A percentile compares a stretch with the other conserved stretches of the same genome.
Evolutionary conservation across 2,329 filamentous ascomycete species (phyloP).

Genomic region (Ophiocordyceps polyrhachis-furcata): DNA sequence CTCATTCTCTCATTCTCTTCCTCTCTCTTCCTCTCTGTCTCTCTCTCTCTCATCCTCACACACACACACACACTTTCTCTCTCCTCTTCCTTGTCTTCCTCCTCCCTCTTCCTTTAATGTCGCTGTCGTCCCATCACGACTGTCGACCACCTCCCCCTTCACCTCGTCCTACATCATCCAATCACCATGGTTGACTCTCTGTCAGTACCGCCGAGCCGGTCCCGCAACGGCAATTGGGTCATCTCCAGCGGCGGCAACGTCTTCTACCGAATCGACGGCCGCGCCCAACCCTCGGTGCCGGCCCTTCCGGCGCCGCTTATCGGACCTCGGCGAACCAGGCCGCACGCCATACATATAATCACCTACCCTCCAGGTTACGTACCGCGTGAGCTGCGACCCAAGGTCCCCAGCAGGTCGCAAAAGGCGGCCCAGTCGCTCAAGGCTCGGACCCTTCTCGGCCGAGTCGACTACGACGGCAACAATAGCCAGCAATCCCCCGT

Average conservation of each 20-base stretch:
- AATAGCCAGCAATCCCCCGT: slow-evolving; percentile 1
- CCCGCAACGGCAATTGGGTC: slow-evolving; percentile 7
- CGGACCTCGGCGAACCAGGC: slow-evolving; percentile 18
- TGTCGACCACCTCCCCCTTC: no score
- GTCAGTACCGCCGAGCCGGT: slow-evolving; percentile 2
- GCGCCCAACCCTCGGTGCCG: slow-evolving; percentile 1
- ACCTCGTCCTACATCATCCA: no score
- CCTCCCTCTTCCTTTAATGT: no score
- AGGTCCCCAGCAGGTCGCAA: slow-evolving; percentile 1
- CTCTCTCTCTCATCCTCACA: no score
- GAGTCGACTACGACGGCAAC: slow-evolving; percentile 1
- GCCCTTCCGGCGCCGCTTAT: slow-evolving; percentile 19
- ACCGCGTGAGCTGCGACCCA: slow-evolving; percentile 22
- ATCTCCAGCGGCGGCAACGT: slow-evolving; percentile 9
- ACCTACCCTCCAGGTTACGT: slow-evolving; percentile 24
- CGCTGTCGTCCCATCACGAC: no score
- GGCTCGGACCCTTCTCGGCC: background rate
- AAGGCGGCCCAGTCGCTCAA: slow-evolving; percentile 1
- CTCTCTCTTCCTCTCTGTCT: background rate
- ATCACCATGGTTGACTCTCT: slow-evolving; percentile 1
- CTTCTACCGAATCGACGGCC: slow-evolving; percentile 10
- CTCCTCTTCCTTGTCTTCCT: no score
- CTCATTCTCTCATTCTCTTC: background rate
- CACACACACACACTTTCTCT: no score
- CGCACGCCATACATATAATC: slow-evolving; percentile 23